These are phyloP conservation scores for Ascochyta koolunga DNA, from an alignment of 2,329 filamentous ascomycete species.

Conservation along the genomic window DNA sequence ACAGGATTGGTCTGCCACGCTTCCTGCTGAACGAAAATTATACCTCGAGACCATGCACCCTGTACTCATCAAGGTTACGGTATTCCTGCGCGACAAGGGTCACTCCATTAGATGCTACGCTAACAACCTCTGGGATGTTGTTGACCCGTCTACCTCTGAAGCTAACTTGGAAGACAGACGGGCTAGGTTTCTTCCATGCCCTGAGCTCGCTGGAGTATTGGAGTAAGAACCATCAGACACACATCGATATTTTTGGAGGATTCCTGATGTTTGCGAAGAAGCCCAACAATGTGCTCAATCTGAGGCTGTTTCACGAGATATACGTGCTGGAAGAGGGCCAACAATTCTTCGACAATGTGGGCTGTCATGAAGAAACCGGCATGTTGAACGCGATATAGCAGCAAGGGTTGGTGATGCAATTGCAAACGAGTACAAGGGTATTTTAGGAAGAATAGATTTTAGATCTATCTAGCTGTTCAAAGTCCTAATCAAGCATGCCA, in stretches of 20 bases:
- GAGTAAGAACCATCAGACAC: constrained; percentile 50
- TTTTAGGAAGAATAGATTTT: too few relatives aligned
- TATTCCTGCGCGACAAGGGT: constrained; percentile 53
- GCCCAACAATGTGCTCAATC: constrained; percentile 44
- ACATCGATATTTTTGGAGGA: constrained; percentile 51
- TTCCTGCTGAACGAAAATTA: constrained; percentile 50
- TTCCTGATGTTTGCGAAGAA: constrained; percentile 50
- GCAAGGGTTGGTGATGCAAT: too few relatives aligned
- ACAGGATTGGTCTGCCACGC: constrained; percentile 54
- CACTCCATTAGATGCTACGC: constrained; percentile 53
- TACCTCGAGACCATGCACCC: constrained; percentile 56
- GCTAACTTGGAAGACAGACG: constrained; percentile 46
- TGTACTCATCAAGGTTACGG: constrained; percentile 52
- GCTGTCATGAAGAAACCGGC: constrained; percentile 48
- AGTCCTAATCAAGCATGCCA: too few relatives aligned
- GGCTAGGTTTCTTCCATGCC: constrained; percentile 53
- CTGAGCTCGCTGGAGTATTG: constrained; percentile 49
- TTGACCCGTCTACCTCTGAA: constrained; percentile 32
- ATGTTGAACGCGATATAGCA: constrained; percentile 35
- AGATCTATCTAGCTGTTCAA: too few relatives aligned
- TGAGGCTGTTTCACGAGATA: constrained; percentile 53
- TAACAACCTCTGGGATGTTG: constrained; percentile 53
- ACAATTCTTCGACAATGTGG: constrained; percentile 53
- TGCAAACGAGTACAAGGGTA: too few relatives aligned
- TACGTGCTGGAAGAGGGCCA: constrained; percentile 49